Evolutionary conservation across 306 rosid genomes (phyloP).

Genomic region (Glycine soja): DNA sequence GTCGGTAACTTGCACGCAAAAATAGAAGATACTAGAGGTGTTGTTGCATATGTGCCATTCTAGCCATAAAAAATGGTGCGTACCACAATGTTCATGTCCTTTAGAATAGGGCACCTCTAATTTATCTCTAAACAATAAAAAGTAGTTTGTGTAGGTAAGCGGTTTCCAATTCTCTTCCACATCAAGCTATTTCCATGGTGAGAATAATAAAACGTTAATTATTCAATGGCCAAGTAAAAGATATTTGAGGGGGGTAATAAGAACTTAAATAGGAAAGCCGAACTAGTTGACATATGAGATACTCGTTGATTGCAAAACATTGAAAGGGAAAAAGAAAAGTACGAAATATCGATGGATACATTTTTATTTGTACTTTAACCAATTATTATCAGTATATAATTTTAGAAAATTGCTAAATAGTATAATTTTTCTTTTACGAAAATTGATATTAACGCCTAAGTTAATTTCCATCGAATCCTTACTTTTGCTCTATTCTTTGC

Average conservation of each 20-base stretch:
- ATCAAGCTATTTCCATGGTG: slow-evolving; percentile 12
- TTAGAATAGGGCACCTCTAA: slow-evolving; percentile 28
- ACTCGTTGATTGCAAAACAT: not conserved
- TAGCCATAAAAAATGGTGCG: slow-evolving; percentile 7
- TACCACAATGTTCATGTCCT: not conserved
- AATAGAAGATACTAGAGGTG: slow-evolving; percentile 30
- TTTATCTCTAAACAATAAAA: not conserved
- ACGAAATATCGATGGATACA: not conserved
- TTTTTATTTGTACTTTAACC: not conserved
- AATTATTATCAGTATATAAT: not conserved
- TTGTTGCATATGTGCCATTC: slow-evolving; percentile 14
- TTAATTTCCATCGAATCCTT: no score
- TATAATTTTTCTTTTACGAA: not conserved
- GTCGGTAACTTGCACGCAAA: slow-evolving; percentile 51
- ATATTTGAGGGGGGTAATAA: not conserved
- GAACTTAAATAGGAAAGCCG: not conserved
- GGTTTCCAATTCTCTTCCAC: slow-evolving; percentile 7
- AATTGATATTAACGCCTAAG: not conserved
- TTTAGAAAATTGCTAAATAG: not conserved
- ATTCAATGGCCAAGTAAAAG: not conserved
- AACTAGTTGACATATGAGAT: not conserved
- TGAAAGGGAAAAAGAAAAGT: not conserved
- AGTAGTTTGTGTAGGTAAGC: slow-evolving; percentile 44
- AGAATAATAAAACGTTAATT: not conserved
- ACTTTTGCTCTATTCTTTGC: no score